These are phyloP conservation scores for Paxillus ammoniavirescens DNA, from an alignment of 768 basidiomycete genomes.

Conservation along the genomic window DNA sequence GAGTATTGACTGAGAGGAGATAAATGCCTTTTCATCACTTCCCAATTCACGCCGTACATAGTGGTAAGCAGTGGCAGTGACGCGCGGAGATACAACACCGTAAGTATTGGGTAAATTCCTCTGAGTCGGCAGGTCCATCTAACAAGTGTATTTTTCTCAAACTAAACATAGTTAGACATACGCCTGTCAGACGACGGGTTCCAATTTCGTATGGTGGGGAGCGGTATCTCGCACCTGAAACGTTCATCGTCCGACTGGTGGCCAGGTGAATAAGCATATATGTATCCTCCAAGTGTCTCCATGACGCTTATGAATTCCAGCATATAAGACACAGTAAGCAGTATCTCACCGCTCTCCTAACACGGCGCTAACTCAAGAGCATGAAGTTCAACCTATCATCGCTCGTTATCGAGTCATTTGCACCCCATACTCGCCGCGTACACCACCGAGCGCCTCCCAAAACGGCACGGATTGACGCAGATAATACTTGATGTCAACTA, in stretches of 20 bases:
- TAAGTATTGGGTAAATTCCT: background rate
- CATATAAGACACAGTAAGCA: constrained; percentile 18
- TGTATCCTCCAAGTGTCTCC: background rate
- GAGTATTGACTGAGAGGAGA: background rate
- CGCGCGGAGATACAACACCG: background rate
- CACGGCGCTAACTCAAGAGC: background rate
- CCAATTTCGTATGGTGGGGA: background rate
- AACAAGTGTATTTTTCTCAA: background rate
- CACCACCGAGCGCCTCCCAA: constrained; percentile 32
- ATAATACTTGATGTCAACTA: constrained; percentile 27
- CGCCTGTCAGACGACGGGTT: constrained; percentile 1
- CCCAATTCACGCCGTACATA: too few relatives aligned
- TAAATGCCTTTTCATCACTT: background rate
- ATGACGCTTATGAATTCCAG: constrained; percentile 9
- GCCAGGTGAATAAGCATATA: constrained; percentile 5
- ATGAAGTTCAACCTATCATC: constrained; percentile 33
- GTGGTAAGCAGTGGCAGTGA: background rate
- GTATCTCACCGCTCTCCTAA: background rate
- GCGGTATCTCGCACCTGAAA: background rate
- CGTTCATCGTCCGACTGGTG: constrained; percentile 11
- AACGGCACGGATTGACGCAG: background rate
- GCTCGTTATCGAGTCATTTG: constrained; percentile 24
- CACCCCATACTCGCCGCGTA: constrained; percentile 28
- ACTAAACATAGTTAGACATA: background rate
- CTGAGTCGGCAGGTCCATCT: background rate